Evolutionary conservation across 768 basidiomycete genomes (phyloP).

Genomic region (Kockovaella imperatae): DNA sequence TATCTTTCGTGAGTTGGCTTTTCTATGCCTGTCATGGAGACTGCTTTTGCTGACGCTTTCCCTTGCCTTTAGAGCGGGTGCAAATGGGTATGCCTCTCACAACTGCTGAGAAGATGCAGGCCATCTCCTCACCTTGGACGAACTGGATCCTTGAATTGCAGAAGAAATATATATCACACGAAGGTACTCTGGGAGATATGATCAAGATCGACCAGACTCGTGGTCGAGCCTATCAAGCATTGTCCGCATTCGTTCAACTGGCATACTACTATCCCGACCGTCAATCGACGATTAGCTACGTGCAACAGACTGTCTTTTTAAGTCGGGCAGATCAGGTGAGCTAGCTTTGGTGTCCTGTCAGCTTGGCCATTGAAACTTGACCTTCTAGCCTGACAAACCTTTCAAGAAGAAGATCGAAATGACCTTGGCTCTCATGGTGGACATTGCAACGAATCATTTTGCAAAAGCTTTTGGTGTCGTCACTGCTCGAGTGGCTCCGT

Average conservation of each 20-base stretch:
- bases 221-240: slow-evolving; percentile 67
- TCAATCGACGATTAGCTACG: slow-evolving; percentile 2
- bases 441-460: slow-evolving; percentile 37
- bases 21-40: not conserved
- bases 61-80: slow-evolving; percentile 50
- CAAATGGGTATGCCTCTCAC: slow-evolving; percentile 70
- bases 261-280: slow-evolving; percentile 1
- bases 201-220: slow-evolving; percentile 62
- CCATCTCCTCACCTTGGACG: slow-evolving; percentile 64
- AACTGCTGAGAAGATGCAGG: slow-evolving; percentile 71
- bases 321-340: slow-evolving; percentile 20
- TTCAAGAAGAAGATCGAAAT: slow-evolving; percentile 56
- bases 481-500: slow-evolving; percentile 70
- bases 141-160: slow-evolving; percentile 61
- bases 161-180: slow-evolving; percentile 53
- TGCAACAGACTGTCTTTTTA: slow-evolving; percentile 9
- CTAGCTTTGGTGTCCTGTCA: not conserved
- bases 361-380: not conserved
- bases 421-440: slow-evolving; percentile 49
- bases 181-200: slow-evolving; percentile 54
- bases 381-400: slow-evolving; percentile 16
- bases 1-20: slow-evolving; percentile 46
- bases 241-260: slow-evolving; percentile 58
- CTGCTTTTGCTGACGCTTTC: not conserved
- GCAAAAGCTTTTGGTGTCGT: slow-evolving; percentile 58